phyloP scores from a whole-genome alignment of 495 filamentous ascomycete genomes.

The Penicillium roqueforti region DNA sequence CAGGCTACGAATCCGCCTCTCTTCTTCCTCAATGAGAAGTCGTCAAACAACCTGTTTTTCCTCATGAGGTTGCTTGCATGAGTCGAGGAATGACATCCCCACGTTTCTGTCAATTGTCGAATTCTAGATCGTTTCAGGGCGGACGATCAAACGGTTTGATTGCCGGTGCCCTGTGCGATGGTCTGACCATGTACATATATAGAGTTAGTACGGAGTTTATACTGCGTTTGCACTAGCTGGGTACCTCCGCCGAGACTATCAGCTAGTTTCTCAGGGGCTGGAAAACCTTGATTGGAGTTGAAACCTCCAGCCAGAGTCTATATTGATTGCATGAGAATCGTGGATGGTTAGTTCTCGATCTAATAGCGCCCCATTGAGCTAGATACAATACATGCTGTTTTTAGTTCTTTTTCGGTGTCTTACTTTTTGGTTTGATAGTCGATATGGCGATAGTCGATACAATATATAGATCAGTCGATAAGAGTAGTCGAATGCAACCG shows the following conservation, averaged over 20 bases:
- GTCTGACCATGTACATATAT: not conserved
- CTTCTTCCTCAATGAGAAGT: not conserved
- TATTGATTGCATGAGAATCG: not conserved
- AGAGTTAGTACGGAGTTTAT: not conserved
- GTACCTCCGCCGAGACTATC: not conserved
- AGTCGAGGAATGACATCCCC: conserved; percentile 3
- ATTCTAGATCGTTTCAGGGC: conserved; percentile 41
- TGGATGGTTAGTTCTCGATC: not conserved
- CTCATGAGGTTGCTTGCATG: conserved; percentile 16
- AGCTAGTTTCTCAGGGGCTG: not conserved
- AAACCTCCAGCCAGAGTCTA: conserved; percentile 20
- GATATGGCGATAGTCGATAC: not conserved
- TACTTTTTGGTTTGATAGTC: not conserved
- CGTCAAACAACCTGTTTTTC: conserved; percentile 2
- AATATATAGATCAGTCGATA: too few relatives aligned
- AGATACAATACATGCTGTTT: not conserved
- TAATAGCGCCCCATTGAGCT: not conserved
- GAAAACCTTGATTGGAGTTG: conserved; percentile 9
- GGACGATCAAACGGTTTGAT: conserved; percentile 36
- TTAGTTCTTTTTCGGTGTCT: not conserved
- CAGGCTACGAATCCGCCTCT: not conserved
- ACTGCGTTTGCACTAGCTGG: not conserved
- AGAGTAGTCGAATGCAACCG: too few relatives aligned
- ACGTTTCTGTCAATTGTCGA: conserved; percentile 17
- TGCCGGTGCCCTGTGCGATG: conserved; percentile 16